These are phyloP conservation scores for Mortierella claussenii DNA, from an alignment of 192 early-diverging fungal genomes.

Conservation along the genomic window DNA sequence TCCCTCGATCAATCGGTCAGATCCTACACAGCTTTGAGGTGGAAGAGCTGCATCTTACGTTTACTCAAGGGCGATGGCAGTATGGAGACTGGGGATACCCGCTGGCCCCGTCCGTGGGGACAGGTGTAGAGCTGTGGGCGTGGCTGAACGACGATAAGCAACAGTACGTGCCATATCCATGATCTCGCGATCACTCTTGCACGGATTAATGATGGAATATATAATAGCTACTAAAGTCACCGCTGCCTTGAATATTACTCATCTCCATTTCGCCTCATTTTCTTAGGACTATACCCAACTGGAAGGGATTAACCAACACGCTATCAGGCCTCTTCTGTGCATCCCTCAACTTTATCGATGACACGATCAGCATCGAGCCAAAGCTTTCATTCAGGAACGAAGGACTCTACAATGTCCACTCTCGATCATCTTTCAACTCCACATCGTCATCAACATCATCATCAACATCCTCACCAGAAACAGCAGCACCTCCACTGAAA, in stretches of 20 bases:
- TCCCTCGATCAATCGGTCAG: constrained; percentile 87
- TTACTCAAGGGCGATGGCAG: constrained; percentile 93
- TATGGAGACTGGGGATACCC: constrained; percentile 81
- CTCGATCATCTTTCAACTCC: no score
- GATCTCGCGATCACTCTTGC: no score
- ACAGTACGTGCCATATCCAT: no score
- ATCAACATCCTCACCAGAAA: neutral
- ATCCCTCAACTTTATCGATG: constrained; percentile 94
- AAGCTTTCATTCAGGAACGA: constrained; percentile 64
- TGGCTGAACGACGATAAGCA: constrained; percentile 64
- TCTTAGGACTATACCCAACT: no score
- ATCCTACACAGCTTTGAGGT: constrained; percentile 81
- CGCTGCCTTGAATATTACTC: no score
- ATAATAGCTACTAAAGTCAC: no score
- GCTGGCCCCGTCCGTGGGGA: constrained; percentile 66
- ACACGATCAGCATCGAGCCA: constrained; percentile 73
- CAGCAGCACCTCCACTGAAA: constrained; percentile 7
- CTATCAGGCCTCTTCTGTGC: constrained; percentile 96
- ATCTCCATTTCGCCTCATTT: no score
- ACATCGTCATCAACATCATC: constrained; percentile 3
- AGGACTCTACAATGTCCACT: constrained; percentile 51
- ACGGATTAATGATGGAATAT: no score
- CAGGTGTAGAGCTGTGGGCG: constrained; percentile 82
- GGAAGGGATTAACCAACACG: constrained; percentile 90
- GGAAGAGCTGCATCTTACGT: constrained; percentile 84